Evolutionary conservation across 2,329 filamentous ascomycete genomes (phyloP).

Genomic region (Monosporascus sp.): DNA sequence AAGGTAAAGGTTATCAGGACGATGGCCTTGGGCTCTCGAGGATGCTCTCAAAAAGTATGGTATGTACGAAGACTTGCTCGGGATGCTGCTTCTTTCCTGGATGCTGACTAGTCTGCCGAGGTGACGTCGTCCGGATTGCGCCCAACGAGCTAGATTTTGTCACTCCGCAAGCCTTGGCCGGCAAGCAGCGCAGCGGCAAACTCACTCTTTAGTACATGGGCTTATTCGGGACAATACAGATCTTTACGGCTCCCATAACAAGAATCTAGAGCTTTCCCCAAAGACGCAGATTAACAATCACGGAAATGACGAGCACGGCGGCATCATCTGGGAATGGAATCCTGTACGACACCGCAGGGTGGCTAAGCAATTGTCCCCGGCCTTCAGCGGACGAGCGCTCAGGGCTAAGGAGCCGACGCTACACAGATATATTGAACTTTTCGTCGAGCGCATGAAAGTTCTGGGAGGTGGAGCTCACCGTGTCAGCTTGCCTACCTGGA

Average conservation of each 20-base stretch:
- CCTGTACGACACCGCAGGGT: constrained; percentile 13
- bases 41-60: not conserved
- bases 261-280: constrained; percentile 11
- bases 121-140: constrained; percentile 3
- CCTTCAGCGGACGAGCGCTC: constrained; percentile 14
- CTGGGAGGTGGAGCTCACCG: constrained; percentile 1
- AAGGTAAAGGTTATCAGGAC: not conserved
- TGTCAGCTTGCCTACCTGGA: constrained; percentile 10
- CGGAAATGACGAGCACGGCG: constrained; percentile 12
- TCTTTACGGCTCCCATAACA: constrained; percentile 9
- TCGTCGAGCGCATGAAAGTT: constrained; percentile 13
- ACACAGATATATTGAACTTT: constrained; percentile 16
- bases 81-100: not conserved
- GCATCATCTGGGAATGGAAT: constrained; percentile 17
- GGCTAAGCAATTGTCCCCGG: constrained; percentile 13
- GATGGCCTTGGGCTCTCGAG: not conserved
- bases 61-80: not conserved
- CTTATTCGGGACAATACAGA: not conserved
- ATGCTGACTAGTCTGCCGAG: not conserved
- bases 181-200: not conserved
- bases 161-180: constrained; percentile 2
- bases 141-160: constrained; percentile 3
- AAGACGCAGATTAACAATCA: constrained; percentile 17
- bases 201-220: not conserved
- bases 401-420: constrained; percentile 15